Conservation (phyloP, 805 yeast species). For the Candida ulmi region DNA sequence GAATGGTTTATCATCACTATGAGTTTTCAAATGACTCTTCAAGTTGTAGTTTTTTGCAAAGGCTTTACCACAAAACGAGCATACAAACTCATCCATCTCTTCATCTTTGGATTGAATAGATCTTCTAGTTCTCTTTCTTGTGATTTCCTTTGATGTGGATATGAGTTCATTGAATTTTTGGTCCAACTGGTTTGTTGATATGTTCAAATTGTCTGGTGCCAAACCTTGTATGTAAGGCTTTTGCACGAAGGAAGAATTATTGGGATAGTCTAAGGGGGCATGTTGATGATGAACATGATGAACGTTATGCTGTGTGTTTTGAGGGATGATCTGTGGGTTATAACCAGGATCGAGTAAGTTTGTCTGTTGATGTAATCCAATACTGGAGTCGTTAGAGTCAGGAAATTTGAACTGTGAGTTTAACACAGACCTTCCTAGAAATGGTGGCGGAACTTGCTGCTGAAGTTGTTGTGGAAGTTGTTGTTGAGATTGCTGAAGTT, state of each 20-base stretch:
- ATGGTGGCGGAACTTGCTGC: background rate
- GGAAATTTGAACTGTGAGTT: background rate
- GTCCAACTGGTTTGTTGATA: background rate
- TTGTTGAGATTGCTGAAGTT: too few species aligned
- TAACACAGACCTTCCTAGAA: background rate
- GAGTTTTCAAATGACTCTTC: slow-evolving; percentile 75
- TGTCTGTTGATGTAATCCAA: too few species aligned
- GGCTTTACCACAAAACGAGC: slow-evolving; percentile 66
- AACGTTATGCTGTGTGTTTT: too few species aligned
- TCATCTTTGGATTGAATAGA: slow-evolving; percentile 4
- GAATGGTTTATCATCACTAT: slow-evolving; percentile 67
- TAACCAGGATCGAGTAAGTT: too few species aligned
- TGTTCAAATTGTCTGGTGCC: too few species aligned
- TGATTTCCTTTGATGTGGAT: background rate
- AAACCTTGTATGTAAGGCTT: too few species aligned
- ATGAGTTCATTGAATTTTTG: too few species aligned
- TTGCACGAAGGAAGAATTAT: too few species aligned
- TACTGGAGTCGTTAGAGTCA: too few species aligned
- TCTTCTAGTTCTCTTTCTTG: slow-evolving; percentile 4
- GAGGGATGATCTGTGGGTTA: too few species aligned
- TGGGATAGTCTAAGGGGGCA: too few species aligned
- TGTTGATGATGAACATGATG: too few species aligned
- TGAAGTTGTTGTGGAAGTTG: background rate
- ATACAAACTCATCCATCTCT: slow-evolving; percentile 27
- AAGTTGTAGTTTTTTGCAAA: slow-evolving; percentile 79